Conservation (phyloP, 306 rosid species). For the Sechiopsis laciniata region DNA sequence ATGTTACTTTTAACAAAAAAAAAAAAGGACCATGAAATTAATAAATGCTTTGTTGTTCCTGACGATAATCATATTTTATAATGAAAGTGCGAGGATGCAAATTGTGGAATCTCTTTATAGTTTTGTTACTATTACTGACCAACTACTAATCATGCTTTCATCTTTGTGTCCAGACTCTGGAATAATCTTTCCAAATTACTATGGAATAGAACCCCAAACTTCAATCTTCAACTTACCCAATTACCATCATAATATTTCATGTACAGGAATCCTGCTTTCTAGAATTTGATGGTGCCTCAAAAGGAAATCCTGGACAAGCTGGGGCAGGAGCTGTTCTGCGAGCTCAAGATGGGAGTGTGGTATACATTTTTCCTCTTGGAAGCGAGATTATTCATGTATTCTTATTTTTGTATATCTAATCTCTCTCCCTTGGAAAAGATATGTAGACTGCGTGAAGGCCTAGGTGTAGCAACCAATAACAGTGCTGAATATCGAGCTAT, state of each 20-base stretch:
- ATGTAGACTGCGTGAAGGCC: slow-evolving; percentile 78
- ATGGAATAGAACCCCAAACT: background rate
- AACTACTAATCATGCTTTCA: background rate
- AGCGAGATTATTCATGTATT: background rate
- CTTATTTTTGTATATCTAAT: background rate
- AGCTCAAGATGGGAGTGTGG: slow-evolving; percentile 79
- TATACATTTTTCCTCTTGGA: slow-evolving; percentile 30
- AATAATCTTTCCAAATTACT: background rate
- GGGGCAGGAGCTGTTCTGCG: slow-evolving; percentile 90
- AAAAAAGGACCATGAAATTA: background rate
- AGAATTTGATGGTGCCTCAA: slow-evolving; percentile 79
- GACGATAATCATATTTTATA: background rate
- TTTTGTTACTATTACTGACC: background rate
- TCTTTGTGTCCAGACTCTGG: background rate
- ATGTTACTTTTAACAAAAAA: background rate
- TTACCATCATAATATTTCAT: slow-evolving; percentile 21
- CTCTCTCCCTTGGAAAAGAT: slow-evolving; percentile 41
- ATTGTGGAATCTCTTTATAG: background rate
- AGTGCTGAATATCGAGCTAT: slow-evolving; percentile 91
- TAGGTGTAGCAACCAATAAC: slow-evolving; percentile 68
- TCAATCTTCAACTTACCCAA: background rate
- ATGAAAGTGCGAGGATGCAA: background rate
- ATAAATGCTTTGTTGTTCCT: background rate
- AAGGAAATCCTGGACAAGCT: slow-evolving; percentile 93
- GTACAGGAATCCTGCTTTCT: slow-evolving; percentile 59